These are phyloP conservation scores for Corynespora cassiicola DNA, from an alignment of 2,329 filamentous ascomycete species.

Conservation along the genomic window DNA sequence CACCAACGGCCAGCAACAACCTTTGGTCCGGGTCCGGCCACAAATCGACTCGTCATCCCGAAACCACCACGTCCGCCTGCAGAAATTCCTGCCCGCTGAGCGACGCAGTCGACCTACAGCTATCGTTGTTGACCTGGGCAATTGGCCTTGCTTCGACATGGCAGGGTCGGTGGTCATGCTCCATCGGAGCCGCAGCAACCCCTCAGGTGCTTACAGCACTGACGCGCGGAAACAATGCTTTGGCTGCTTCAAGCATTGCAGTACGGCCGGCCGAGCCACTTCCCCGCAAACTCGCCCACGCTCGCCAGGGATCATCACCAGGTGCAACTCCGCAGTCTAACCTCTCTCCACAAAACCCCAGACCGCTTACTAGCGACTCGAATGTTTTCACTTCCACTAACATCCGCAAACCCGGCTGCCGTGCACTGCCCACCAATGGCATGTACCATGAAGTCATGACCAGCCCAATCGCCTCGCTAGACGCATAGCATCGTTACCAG, in stretches of 20 bases:
- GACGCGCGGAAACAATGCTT: conserved; percentile 24
- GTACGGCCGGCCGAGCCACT: conserved; percentile 22
- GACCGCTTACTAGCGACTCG: conserved; percentile 20
- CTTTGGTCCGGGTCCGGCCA: conserved; percentile 12
- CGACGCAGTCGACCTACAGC: too few species aligned
- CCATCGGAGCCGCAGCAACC: background rate
- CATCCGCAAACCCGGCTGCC: conserved; percentile 31
- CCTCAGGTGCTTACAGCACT: conserved; percentile 5
- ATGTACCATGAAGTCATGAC: background rate
- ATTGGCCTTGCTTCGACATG: background rate
- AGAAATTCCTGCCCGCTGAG: too few species aligned
- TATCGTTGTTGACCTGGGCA: too few species aligned
- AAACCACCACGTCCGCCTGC: conserved; percentile 3
- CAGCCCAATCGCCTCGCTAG: background rate
- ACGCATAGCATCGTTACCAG: too few species aligned
- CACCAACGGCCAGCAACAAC: conserved; percentile 14
- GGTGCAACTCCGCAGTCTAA: conserved; percentile 23
- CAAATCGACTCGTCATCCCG: conserved; percentile 1
- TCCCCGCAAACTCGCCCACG: conserved; percentile 37
- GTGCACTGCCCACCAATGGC: conserved; percentile 9
- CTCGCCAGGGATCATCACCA: conserved; percentile 26
- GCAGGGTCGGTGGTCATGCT: background rate
- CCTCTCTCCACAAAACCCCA: conserved; percentile 27
- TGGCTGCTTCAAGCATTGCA: conserved; percentile 10
- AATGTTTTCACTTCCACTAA: conserved; percentile 27